Evolutionary conservation across 2,329 filamentous ascomycete species (phyloP).

Genomic region (Talaromyces sp.): DNA sequence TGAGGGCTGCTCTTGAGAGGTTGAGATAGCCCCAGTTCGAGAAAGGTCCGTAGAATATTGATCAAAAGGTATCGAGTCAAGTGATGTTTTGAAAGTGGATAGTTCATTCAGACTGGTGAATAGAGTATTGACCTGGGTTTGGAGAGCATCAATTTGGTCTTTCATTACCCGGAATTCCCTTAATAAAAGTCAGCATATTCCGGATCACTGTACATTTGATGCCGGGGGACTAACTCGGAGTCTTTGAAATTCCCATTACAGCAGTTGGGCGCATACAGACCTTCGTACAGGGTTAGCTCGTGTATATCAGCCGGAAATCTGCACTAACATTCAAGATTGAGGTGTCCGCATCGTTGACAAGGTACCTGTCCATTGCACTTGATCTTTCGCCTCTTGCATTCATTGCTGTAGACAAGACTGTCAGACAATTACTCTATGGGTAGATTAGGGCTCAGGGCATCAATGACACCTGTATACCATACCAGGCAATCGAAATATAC

Average conservation of each 20-base stretch:
- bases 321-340: slow-evolving; percentile 55
- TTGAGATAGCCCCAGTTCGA: slow-evolving; percentile 27
- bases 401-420: slow-evolving; percentile 47
- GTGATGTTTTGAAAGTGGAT: slow-evolving; percentile 46
- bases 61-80: slow-evolving; percentile 36
- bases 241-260: slow-evolving; percentile 81
- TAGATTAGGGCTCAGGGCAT: background rate
- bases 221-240: slow-evolving; percentile 57
- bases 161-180: slow-evolving; percentile 80
- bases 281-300: slow-evolving; percentile 24
- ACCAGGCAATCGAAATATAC: slow-evolving; percentile 67
- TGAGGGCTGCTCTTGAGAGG: slow-evolving; percentile 27
- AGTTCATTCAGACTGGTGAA: slow-evolving; percentile 69
- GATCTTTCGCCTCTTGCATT: slow-evolving; percentile 65
- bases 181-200: background rate
- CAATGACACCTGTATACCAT: slow-evolving; percentile 25
- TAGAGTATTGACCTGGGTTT: slow-evolving; percentile 79
- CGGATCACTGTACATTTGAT: background rate
- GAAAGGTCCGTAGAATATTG: slow-evolving; percentile 39
- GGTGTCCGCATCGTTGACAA: slow-evolving; percentile 63
- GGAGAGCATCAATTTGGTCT: slow-evolving; percentile 67
- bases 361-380: slow-evolving; percentile 65
- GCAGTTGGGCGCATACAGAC: slow-evolving; percentile 64
- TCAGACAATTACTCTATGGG: background rate
- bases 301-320: background rate